Conservation (phyloP, 805 yeast genomes). For the Ogataea methanolica region DNA sequence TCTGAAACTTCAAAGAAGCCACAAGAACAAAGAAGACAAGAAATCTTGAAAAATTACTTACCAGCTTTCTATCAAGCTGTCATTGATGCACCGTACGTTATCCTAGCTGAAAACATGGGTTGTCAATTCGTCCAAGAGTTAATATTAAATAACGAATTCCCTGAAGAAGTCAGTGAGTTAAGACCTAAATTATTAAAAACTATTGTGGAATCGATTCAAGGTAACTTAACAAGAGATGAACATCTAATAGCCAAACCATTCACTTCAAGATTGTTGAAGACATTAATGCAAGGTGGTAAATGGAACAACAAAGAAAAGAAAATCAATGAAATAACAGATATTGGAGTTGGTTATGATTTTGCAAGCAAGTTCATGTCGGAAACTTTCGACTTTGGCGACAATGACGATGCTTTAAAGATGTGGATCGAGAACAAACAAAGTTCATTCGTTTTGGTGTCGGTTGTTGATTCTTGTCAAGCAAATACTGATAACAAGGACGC, state of each 20-base stretch:
- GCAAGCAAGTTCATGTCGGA: conserved; percentile 46
- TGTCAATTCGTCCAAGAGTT: conserved; percentile 80
- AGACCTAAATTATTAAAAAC: conserved; percentile 48
- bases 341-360: conserved; percentile 54
- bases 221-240: conserved; percentile 60
- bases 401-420: conserved; percentile 42
- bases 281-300: conserved; percentile 80
- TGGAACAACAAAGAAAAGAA: conserved; percentile 65
- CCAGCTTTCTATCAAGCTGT: conserved; percentile 61
- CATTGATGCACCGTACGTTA: conserved; percentile 41
- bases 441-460: conserved; percentile 76
- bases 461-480: conserved; percentile 60
- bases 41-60: conserved; percentile 58
- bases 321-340: conserved; percentile 37
- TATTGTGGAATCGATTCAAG: conserved; percentile 55
- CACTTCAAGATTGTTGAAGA: conserved; percentile 66
- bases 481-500: conserved; percentile 34
- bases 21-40: conserved; percentile 66
- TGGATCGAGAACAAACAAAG: conserved; percentile 70
- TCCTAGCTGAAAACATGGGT: conserved; percentile 70
- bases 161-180: conserved; percentile 28
- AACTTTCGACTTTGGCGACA: conserved; percentile 45
- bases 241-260: conserved; percentile 72
- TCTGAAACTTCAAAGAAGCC: conserved; percentile 80
- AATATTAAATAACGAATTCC: conserved; percentile 42